Base-by-base conservation (phyloP, 371 early-diverging fungal genomes). In the Syncephalastrum monosporum region DNA sequence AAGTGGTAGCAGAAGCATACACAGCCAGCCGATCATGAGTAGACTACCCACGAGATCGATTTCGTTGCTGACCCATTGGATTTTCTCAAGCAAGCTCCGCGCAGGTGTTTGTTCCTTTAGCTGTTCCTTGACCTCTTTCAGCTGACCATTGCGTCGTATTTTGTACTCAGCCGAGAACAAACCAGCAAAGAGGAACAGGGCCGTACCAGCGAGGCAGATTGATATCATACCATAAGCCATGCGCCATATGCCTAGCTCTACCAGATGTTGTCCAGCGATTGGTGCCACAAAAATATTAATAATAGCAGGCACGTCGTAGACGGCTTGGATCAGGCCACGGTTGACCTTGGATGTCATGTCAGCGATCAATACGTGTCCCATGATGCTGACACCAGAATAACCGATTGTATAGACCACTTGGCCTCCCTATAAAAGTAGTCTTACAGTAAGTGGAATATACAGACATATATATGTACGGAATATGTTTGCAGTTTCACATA, bases 331-430 rank as follows among this genome's bases (percentile, higher is more conserved):
- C 5, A 69, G 53, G 23, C 50, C 58, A 17, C 67, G 63, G 25
- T 59, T 60, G 3, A 50, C 55, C 21, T 49, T 50, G 29, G 64
- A 61, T 10, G 74, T 58, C 14, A 68, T 59, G 47, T 75, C 74
- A n/a, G 72, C 74, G 59, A 78, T 73, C 38, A 78, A 60, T 42
- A 78, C 65, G 27, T 71, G 75, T 14, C 74, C 74, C 19, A 78
- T 47, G 23, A 71, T 63, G 23, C 57, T 55, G 47, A 68, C 68
- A 51, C 75, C 78, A 1, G 75, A 68, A 33, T 64, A 60, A 46
- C 78, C 75, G 12, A 78, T 65, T 14, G 73, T 73, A 43, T 71
- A 75, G 1, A 64, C 10, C 5, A 78, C 72, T 57, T 75, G 75
- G 17, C 75, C 78, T 5, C 68, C 68, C 68, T 68, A 29, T n/a